These are phyloP conservation scores for Actinomucor elegans DNA, from an alignment of 371 early-diverging fungal species.

Conservation along the genomic window DNA sequence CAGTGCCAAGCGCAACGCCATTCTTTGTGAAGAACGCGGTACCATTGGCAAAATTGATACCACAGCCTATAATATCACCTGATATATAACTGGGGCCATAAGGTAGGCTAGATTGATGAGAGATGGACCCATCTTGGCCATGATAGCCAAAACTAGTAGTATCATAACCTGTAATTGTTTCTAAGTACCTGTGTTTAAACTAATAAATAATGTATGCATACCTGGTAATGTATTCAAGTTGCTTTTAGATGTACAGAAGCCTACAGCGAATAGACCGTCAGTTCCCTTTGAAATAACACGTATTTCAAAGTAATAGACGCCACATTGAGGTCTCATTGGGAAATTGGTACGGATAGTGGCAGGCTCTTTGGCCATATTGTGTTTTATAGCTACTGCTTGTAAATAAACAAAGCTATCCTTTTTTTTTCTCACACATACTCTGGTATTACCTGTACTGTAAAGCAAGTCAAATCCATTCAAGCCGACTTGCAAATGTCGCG, in stretches of 20 bases:
- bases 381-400: no score
- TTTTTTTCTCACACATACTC: slow-evolving; percentile 68
- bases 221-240: slow-evolving; percentile 76
- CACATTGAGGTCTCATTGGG: slow-evolving; percentile 82
- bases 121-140: slow-evolving; percentile 86
- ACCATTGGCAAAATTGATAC: slow-evolving; percentile 77
- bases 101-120: slow-evolving; percentile 58
- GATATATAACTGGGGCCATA: slow-evolving; percentile 84
- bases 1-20: slow-evolving; percentile 76
- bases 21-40: slow-evolving; percentile 90
- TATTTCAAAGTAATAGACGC: slow-evolving; percentile 91
- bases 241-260: slow-evolving; percentile 63
- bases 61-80: slow-evolving; percentile 91
- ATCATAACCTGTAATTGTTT: slow-evolving; percentile 63
- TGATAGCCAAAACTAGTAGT: slow-evolving; percentile 81
- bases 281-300: slow-evolving; percentile 78
- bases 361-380: slow-evolving; percentile 68
- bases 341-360: slow-evolving; percentile 78
- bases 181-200: background rate
- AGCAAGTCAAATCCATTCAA: slow-evolving; percentile 52
- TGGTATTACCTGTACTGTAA: slow-evolving; percentile 39
- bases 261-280: slow-evolving; percentile 88
- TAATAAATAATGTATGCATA: no score
- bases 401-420: no score
- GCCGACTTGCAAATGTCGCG: slow-evolving; percentile 47